Evolutionary conservation across 306 rosid genomes (phyloP), one percentile per base, ranked within the genome.

Genomic region (Chamaecrista fasciculata): DNA sequence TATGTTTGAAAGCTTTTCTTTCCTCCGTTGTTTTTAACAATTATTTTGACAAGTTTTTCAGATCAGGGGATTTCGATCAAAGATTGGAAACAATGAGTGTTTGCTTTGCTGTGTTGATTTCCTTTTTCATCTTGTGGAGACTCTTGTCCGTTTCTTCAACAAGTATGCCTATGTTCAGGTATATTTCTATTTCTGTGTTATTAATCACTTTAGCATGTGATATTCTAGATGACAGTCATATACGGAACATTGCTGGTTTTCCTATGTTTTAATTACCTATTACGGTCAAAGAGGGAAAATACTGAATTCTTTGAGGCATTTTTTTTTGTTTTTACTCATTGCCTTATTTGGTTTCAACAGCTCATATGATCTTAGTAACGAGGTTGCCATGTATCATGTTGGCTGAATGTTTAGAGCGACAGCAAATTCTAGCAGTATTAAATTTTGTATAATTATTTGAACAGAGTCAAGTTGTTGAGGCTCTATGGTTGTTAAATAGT

Each of bases 111-210:
- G 95, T 71, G 96, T 94, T 70, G 99, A 94, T 85, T 94, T 94
- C 78, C 83, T 94, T 66, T 94, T 94, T 84, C 89, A 94, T 84
- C 87, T 94, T 10, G 97, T 94, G 72, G 99, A 94, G 89, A 94
- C 97, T 33, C 97, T 94, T 62, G 97, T 94, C 62, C 91, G 97
- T 34, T 94, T 91, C 78, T 94, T 94, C 80, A 94, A 91, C 92
- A 94, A 94, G 84, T 94, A 94, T 85, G 96, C 99, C 48, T 94
- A 94, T 71, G 99, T 94, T 58, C 97, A 88, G 98, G 97, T 94
- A 82, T 42, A 26, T 59, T 72, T 52, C 67, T 55, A 31, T 11
- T 24, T 48, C 57, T 44, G 19, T 66, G 29, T 66, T 14, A 66
- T 36, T 46, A 62, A 72, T 21, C 21, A 24, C 26, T 71, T 34